Conservation (phyloP, 2,329 filamentous ascomycete genomes). For the Diaporthe humulicola region DNA sequence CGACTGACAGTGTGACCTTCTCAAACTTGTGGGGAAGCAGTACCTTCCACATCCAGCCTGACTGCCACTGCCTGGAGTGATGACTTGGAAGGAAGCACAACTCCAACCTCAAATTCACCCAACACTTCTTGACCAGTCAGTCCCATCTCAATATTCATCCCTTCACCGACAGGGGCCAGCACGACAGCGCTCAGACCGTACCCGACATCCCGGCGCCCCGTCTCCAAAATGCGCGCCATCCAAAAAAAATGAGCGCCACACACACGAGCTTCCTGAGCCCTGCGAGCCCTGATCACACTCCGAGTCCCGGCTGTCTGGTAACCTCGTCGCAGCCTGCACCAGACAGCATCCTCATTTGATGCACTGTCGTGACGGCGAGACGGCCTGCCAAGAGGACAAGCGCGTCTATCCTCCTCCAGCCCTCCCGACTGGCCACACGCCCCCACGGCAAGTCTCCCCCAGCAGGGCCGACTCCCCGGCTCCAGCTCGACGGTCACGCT, state of each 20-base stretch:
- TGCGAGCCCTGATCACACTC: slow-evolving; percentile 1
- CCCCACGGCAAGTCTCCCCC: neutral
- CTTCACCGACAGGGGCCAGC: neutral
- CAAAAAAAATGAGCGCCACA: neutral
- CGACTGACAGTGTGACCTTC: neutral
- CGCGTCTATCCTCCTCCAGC: neutral
- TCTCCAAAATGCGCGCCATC: neutral
- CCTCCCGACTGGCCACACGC: slow-evolving; percentile 13
- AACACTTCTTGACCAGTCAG: neutral
- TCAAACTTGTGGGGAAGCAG: neutral
- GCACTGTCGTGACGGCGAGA: neutral
- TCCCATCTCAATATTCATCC: neutral
- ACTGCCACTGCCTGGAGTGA: neutral
- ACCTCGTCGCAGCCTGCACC: neutral
- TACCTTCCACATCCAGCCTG: neutral
- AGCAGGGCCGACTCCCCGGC: slow-evolving; percentile 27
- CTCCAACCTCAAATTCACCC: neutral
- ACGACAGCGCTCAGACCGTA: slow-evolving; percentile 17
- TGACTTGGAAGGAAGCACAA: neutral
- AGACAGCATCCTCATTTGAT: neutral
- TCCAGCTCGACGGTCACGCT: neutral
- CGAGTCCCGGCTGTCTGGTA: slow-evolving; percentile 31
- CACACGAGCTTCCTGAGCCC: neutral
- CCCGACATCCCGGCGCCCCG: slow-evolving; percentile 31
- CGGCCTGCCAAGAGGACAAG: slow-evolving; percentile 6